phyloP scores from a whole-genome alignment of 139 green algal genomes.

The Picochlorum sp. region DNA sequence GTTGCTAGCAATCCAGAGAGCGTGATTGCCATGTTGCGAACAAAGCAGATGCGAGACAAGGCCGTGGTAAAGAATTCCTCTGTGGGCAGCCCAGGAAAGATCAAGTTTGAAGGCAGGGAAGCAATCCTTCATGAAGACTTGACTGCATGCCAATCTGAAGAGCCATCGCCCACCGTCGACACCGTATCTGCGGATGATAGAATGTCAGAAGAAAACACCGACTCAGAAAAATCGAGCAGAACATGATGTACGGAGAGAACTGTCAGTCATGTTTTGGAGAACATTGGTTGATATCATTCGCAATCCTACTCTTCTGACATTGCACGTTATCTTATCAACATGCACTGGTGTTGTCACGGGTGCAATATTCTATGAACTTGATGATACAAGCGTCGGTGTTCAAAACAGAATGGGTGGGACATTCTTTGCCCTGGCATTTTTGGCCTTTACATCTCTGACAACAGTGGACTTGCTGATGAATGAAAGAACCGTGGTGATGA shows the following conservation, averaged over 20 bases:
- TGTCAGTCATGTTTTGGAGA: constrained; percentile 65
- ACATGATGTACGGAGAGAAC: constrained; percentile 26
- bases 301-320: constrained; percentile 52
- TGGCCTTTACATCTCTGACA: constrained; percentile 65
- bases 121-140: no score
- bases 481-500: constrained; percentile 51
- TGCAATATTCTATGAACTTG: constrained; percentile 47
- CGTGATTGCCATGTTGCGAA: constrained; percentile 5
- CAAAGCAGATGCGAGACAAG: not conserved
- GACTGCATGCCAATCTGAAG: no score
- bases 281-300: constrained; percentile 55
- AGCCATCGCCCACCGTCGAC: no score
- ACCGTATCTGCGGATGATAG: no score
- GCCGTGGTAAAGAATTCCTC: not conserved
- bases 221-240: no score
- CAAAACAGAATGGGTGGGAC: constrained; percentile 62
- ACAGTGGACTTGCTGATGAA: constrained; percentile 51
- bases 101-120: no score
- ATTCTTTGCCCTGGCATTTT: constrained; percentile 73
- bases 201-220: no score
- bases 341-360: constrained; percentile 52
- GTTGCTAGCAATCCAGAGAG: constrained; percentile 9
- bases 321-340: constrained; percentile 45
- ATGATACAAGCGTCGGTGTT: constrained; percentile 33
- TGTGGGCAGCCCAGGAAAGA: not conserved